phyloP scores from a whole-genome alignment of 2,329 filamentous ascomycete species.

The Talaromyces verruculosus region DNA sequence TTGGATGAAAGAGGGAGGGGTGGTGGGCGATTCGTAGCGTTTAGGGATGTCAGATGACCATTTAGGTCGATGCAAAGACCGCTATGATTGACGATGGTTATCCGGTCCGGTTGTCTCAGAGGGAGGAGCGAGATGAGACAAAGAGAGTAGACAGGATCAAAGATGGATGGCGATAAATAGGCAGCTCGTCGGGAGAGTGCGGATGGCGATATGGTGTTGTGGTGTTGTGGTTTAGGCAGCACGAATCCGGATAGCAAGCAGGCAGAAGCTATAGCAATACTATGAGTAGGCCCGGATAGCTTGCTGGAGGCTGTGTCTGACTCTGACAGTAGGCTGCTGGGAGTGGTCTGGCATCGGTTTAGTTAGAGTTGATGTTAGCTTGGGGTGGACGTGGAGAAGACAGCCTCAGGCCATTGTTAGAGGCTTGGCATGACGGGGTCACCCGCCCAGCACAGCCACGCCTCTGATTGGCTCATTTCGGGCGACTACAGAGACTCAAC shows the following conservation, averaged over 20 bases:
- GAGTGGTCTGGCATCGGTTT: neutral
- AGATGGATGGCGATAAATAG: slow-evolving; percentile 3
- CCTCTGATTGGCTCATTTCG: neutral
- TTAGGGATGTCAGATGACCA: slow-evolving; percentile 19
- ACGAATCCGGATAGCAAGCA: neutral
- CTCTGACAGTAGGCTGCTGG: neutral
- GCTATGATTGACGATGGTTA: slow-evolving; percentile 8
- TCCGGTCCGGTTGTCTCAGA: slow-evolving; percentile 12
- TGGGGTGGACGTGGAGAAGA: neutral
- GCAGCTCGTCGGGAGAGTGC: neutral
- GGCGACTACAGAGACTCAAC: neutral
- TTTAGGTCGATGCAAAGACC: slow-evolving; percentile 3
- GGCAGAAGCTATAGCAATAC: neutral
- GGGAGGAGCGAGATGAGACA: slow-evolving; percentile 5
- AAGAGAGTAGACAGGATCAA: neutral
- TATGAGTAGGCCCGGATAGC: too few species aligned
- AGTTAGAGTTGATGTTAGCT: neutral
- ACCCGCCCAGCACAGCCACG: slow-evolving; percentile 10
- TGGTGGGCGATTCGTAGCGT: slow-evolving; percentile 9
- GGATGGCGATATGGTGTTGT: neutral
- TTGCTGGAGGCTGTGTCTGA: neutral
- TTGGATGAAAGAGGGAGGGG: neutral
- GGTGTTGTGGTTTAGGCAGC: neutral
- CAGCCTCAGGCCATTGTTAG: slow-evolving; percentile 6
- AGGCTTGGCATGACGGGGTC: slow-evolving; percentile 3